These are phyloP conservation scores for Wickerhamiella azyma DNA, from an alignment of 805 yeast genomes.

Conservation along the genomic window DNA sequence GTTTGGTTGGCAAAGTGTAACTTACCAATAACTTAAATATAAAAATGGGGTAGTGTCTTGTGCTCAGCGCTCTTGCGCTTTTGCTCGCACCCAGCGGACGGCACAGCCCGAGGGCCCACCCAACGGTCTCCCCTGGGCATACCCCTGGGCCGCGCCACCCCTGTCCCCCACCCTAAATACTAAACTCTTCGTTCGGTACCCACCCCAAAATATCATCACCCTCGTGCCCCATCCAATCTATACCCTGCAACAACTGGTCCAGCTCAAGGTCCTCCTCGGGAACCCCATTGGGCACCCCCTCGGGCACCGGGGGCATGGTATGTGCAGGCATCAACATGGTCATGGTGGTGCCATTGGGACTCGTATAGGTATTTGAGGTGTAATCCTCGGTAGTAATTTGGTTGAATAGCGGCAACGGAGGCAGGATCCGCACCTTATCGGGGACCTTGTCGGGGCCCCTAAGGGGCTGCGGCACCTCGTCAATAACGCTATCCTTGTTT, in stretches of 20 bases:
- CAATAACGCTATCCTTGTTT: constrained; percentile 4
- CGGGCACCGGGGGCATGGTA: constrained; percentile 28
- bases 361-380: constrained; percentile 68
- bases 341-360: constrained; percentile 85
- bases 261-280: constrained; percentile 14
- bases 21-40: not conserved
- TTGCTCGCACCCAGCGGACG: no score
- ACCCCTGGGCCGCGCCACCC: no score
- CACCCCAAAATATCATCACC: constrained; percentile 85
- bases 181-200: constrained; percentile 33
- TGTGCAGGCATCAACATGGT: constrained; percentile 82
- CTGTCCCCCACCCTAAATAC: no score
- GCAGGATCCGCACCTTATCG: constrained; percentile 23
- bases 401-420: constrained; percentile 78
- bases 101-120: no score
- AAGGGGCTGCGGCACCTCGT: constrained; percentile 12
- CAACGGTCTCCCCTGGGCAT: no score
- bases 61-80: no score
- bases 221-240: constrained; percentile 73
- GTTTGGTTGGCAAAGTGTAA: not conserved
- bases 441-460: constrained; percentile 33
- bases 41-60: no score
- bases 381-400: constrained; percentile 84
- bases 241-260: constrained; percentile 40
- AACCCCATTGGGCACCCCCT: constrained; percentile 10